A percentile compares a stretch with the other conserved stretches of the same genome.
phyloP scores from a whole-genome alignment of 148 eudicot genomes.

The Fagopyrum tataricum region DNA sequence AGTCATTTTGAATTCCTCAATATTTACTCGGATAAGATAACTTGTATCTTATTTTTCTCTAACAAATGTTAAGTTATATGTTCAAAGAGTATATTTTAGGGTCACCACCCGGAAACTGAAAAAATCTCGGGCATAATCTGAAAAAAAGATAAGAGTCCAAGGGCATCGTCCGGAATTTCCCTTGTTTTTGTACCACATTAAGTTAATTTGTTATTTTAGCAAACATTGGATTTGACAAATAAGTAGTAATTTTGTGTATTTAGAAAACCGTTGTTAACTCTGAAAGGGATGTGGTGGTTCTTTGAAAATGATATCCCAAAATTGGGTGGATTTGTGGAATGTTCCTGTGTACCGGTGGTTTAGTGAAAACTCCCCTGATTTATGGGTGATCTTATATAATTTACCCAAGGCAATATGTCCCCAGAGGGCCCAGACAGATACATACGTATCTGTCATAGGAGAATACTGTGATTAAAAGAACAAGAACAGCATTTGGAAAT shows the following conservation, averaged over 20 bases:
- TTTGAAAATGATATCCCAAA: not conserved
- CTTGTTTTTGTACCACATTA: no score
- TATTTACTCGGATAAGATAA: no score
- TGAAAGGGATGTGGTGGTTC: not conserved
- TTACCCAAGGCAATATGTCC: not conserved
- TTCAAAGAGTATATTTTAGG: no score
- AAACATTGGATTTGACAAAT: no score
- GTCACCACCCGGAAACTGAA: no score
- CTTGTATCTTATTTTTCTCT: no score
- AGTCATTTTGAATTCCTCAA: no score
- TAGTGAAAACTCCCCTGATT: not conserved
- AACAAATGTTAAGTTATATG: no score
- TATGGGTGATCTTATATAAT: not conserved
- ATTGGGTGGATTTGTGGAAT: not conserved
- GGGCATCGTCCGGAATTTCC: no score
- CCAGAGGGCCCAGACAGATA: not conserved
- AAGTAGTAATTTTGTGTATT: not conserved
- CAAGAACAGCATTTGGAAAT: not conserved
- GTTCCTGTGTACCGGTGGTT: not conserved
- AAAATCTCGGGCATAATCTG: no score
- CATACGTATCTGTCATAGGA: not conserved
- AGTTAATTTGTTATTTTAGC: no score
- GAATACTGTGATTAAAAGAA: not conserved
- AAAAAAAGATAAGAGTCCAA: no score
- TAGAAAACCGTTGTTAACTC: not conserved